Percentiles rank a stretch among this genome's conserved stretches.
These are phyloP conservation scores for Hypoxylon sp. DNA, from an alignment of 2,329 filamentous ascomycete species.

Conservation along the genomic window DNA sequence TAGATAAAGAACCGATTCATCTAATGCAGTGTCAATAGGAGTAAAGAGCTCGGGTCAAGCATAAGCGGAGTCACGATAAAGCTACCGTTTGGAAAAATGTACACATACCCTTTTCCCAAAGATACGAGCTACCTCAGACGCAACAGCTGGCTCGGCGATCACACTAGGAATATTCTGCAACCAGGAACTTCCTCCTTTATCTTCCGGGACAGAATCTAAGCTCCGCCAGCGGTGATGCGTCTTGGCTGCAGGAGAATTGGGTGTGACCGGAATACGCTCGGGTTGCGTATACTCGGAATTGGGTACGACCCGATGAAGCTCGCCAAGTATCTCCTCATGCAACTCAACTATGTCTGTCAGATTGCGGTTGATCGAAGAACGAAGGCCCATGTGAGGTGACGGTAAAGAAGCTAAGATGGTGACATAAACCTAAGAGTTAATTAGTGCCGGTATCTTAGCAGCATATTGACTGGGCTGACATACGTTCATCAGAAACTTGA, in stretches of 20 bases:
- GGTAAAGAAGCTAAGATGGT: slow-evolving; percentile 81
- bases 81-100: not conserved
- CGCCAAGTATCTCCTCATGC: slow-evolving; percentile 84
- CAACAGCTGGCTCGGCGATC: slow-evolving; percentile 71
- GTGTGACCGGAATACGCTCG: slow-evolving; percentile 51
- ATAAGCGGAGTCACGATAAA: not conserved
- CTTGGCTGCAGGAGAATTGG: slow-evolving; percentile 43
- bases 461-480: slow-evolving; percentile 49
- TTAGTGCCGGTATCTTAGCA: slow-evolving; percentile 15
- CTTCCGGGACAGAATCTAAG: slow-evolving; percentile 62
- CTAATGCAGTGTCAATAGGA: slow-evolving; percentile 60
- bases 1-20: slow-evolving; percentile 88
- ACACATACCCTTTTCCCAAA: slow-evolving; percentile 70
- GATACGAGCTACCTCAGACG: slow-evolving; percentile 72
- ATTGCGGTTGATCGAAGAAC: slow-evolving; percentile 83
- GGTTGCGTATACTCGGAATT: slow-evolving; percentile 73
- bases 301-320: slow-evolving; percentile 80
- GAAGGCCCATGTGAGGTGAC: slow-evolving; percentile 72
- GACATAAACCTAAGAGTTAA: slow-evolving; percentile 75
- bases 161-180: slow-evolving; percentile 65
- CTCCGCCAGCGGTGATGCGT: slow-evolving; percentile 65
- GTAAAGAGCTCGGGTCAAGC: not conserved
- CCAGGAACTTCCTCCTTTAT: slow-evolving; percentile 57
- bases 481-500: slow-evolving; percentile 90
- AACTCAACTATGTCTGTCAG: slow-evolving; percentile 84